phyloP scores from a whole-genome alignment of 2,329 filamentous ascomycete species.

The Xylariales sp. region DNA sequence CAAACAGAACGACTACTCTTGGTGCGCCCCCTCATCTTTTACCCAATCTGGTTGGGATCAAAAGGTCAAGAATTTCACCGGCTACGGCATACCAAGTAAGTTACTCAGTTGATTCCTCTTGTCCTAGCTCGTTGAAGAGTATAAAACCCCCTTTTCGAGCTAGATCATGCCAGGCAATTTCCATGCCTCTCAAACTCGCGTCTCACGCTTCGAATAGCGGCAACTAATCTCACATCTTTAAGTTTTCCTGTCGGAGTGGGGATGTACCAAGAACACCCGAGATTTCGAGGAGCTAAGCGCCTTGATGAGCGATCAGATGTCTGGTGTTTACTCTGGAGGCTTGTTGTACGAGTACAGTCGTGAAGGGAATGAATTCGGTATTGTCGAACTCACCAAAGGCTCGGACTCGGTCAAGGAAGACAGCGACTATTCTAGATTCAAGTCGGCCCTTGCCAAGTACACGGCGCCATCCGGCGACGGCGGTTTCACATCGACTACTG shows the following conservation, averaged over 20 bases:
- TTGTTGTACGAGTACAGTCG: constrained; percentile 95
- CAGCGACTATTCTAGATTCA: constrained; percentile 70
- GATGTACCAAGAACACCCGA: constrained; percentile 85
- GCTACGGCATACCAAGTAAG: constrained; percentile 80
- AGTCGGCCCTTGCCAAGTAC: constrained; percentile 61
- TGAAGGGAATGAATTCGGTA: constrained; percentile 82
- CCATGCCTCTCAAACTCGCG: no score
- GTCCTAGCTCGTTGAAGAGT: neutral
- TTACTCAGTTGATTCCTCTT: neutral
- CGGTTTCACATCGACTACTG: constrained; percentile 61
- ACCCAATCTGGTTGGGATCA: constrained; percentile 80
- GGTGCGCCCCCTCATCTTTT: constrained; percentile 79
- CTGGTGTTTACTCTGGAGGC: constrained; percentile 90
- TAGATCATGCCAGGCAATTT: neutral
- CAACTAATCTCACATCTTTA: constrained; percentile 1
- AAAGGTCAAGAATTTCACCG: constrained; percentile 88
- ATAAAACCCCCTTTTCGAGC: neutral
- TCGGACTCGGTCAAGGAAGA: constrained; percentile 65
- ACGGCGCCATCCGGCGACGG: constrained; percentile 63
- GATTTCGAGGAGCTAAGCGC: constrained; percentile 82
- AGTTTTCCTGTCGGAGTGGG: constrained; percentile 93
- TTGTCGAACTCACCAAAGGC: constrained; percentile 73
- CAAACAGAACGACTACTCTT: constrained; percentile 81
- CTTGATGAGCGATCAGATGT: constrained; percentile 87
- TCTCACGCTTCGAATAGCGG: neutral